phyloP scores from a whole-genome alignment of 441 rosid species.

The Pelargonium citronellum region DNA sequence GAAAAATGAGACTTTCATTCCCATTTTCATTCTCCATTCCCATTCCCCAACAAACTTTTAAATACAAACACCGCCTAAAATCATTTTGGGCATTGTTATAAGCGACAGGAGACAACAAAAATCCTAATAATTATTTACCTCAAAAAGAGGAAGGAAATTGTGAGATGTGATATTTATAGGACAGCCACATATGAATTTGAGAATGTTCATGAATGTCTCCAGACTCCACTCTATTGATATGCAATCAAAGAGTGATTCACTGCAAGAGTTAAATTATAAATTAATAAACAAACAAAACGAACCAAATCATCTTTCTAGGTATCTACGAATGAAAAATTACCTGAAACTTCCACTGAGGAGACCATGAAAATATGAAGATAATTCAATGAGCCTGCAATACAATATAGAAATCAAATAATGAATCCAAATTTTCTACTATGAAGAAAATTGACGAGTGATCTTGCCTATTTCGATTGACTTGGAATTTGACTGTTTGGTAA shows the following conservation, averaged over 20 bases:
- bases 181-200: slow-evolving; percentile 46
- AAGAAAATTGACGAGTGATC: slow-evolving; percentile 4
- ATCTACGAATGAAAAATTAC: slow-evolving; percentile 24
- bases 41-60: too few species aligned
- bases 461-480: slow-evolving; percentile 51
- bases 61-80: too few species aligned
- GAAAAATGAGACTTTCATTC: too few species aligned
- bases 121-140: slow-evolving; percentile 34
- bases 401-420: background rate
- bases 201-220: slow-evolving; percentile 45
- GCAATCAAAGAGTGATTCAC: slow-evolving; percentile 49
- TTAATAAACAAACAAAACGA: background rate
- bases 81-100: background rate
- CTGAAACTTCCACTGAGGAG: slow-evolving; percentile 68
- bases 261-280: slow-evolving; percentile 27
- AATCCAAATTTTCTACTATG: background rate
- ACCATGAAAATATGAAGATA: slow-evolving; percentile 57
- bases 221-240: slow-evolving; percentile 49
- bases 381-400: slow-evolving; percentile 50
- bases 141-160: slow-evolving; percentile 54
- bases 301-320: background rate
- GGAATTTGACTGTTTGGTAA: slow-evolving; percentile 37
- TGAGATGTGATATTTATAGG: slow-evolving; percentile 36
- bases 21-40: too few species aligned
- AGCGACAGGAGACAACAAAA: background rate